phyloP scores from a whole-genome alignment of 2,329 filamentous ascomycete genomes.

The Verruconis gallopava region DNA sequence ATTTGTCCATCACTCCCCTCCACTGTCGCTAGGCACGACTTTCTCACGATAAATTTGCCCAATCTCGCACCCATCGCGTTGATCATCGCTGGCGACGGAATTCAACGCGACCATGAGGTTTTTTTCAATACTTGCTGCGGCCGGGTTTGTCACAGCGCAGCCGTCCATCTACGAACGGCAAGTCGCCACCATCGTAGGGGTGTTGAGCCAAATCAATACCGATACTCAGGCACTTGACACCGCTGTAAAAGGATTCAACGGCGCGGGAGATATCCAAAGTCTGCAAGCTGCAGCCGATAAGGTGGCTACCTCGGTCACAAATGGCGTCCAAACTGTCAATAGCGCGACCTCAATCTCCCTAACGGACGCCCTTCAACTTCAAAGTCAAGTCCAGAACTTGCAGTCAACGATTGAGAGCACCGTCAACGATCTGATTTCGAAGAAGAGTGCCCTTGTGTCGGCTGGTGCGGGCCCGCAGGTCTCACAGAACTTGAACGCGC shows the following conservation, averaged over 20 bases:
- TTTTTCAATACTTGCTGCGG: background rate
- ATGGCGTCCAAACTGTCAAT: slow-evolving; percentile 17
- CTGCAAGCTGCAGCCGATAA: slow-evolving; percentile 16
- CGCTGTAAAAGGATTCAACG: slow-evolving; percentile 17
- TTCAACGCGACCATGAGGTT: background rate
- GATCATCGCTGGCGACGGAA: no score
- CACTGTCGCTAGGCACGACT: no score
- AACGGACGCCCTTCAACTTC: slow-evolving; percentile 19
- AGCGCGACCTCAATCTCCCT: slow-evolving; percentile 14
- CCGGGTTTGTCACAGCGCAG: background rate
- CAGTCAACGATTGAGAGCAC: slow-evolving; percentile 16
- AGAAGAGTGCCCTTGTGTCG: slow-evolving; percentile 18
- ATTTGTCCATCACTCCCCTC: no score
- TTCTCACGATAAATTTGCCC: no score
- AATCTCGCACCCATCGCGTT: no score
- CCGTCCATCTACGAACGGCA: slow-evolving; percentile 9
- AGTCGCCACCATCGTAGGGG: slow-evolving; percentile 9
- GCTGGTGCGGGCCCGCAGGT: slow-evolving; percentile 16
- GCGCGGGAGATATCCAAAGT: slow-evolving; percentile 13
- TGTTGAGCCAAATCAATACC: slow-evolving; percentile 9
- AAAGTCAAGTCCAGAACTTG: slow-evolving; percentile 18
- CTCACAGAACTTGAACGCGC: slow-evolving; percentile 16
- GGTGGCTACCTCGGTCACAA: slow-evolving; percentile 17
- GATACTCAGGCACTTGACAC: slow-evolving; percentile 14
- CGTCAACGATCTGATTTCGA: slow-evolving; percentile 17